phyloP scores from a whole-genome alignment of 2,329 filamentous ascomycete species.

The Chalaropsis ovoidea region DNA sequence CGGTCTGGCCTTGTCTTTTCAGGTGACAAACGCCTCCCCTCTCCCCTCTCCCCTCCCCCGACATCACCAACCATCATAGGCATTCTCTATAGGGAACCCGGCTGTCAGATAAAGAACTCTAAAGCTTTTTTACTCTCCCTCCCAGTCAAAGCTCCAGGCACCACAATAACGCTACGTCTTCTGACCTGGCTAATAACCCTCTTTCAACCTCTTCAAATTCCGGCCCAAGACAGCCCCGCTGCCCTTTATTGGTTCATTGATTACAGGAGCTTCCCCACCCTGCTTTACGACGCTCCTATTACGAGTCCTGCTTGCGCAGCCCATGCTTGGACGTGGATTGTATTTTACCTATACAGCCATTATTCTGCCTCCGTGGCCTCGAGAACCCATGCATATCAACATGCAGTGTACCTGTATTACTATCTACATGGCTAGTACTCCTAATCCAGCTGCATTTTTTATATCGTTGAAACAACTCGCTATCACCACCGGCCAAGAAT shows the following conservation, averaged over 20 bases:
- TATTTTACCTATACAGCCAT: not conserved
- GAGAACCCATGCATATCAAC: not conserved
- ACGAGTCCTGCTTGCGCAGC: not conserved
- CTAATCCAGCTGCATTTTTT: constrained; percentile 1
- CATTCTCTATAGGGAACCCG: not conserved
- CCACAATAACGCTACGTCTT: not conserved
- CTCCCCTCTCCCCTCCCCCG: no score
- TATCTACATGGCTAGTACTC: not conserved
- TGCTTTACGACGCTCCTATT: constrained; percentile 1
- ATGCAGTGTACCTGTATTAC: not conserved
- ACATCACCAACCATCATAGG: not conserved
- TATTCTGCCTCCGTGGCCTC: not conserved
- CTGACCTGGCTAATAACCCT: not conserved
- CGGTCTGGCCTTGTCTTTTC: not conserved
- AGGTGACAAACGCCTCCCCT: not conserved
- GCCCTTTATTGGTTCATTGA: constrained; percentile 5
- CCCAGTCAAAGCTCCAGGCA: not conserved
- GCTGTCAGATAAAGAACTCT: not conserved
- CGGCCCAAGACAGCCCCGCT: not conserved
- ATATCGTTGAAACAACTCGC: not conserved
- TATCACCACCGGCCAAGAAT: not conserved
- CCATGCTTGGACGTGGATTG: not conserved
- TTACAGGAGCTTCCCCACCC: not conserved
- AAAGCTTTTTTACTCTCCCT: not conserved
- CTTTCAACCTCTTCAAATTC: constrained; percentile 1